phyloP scores from a whole-genome alignment of 2,329 filamentous ascomycete species.

The Fusarium penzigii region DNA sequence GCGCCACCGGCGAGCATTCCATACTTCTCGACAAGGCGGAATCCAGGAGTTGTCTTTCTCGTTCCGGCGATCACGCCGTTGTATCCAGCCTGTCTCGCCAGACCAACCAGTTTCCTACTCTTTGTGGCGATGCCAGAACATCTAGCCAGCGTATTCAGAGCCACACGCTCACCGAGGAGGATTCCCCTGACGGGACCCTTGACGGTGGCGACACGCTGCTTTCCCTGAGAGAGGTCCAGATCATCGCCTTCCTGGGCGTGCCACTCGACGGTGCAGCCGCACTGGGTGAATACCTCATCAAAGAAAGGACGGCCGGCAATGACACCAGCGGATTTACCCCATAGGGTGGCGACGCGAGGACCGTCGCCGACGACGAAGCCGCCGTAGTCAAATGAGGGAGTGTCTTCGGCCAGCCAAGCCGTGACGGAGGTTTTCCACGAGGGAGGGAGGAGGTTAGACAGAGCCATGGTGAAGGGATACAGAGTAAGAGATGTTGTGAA shows the following conservation, averaged over 20 bases:
- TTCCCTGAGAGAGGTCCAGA: slow-evolving; percentile 57
- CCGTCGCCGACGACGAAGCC: slow-evolving; percentile 89
- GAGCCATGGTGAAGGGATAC: slow-evolving; percentile 25
- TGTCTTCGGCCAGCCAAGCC: slow-evolving; percentile 92
- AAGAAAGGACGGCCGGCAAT: slow-evolving; percentile 94
- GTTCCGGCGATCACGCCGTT: slow-evolving; percentile 86
- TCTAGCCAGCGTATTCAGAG: slow-evolving; percentile 84
- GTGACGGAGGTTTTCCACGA: slow-evolving; percentile 81
- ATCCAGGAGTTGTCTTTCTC: slow-evolving; percentile 94
- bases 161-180: slow-evolving; percentile 90
- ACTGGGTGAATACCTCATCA: slow-evolving; percentile 86
- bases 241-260: slow-evolving; percentile 72
- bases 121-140: slow-evolving; percentile 89
- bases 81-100: slow-evolving; percentile 69
- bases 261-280: slow-evolving; percentile 92
- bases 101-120: slow-evolving; percentile 54
- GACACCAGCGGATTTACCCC: slow-evolving; percentile 73
- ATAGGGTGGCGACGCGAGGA: slow-evolving; percentile 64
- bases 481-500: background rate
- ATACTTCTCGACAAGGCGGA: slow-evolving; percentile 95
- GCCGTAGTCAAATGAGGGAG: slow-evolving; percentile 93
- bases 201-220: slow-evolving; percentile 75
- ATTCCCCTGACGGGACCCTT: slow-evolving; percentile 77
- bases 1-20: slow-evolving; percentile 94
- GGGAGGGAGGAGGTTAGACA: slow-evolving; percentile 74